These are phyloP conservation scores for Epithemia pelagica DNA, from an alignment of 108 stramenopile genomes.

Conservation along the genomic window DNA sequence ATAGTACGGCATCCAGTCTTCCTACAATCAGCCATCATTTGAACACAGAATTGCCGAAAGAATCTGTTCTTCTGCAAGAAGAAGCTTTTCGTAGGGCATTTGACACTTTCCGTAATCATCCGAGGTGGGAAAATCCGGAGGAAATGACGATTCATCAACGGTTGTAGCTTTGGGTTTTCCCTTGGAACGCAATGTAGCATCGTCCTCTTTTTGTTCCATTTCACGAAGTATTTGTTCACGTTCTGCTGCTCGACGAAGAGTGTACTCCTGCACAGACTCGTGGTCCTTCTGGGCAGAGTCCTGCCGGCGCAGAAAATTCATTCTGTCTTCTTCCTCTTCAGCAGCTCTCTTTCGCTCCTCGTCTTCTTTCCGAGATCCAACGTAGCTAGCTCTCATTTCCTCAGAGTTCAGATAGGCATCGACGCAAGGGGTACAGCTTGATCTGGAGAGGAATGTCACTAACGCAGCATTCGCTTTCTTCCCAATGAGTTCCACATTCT, in stretches of 20 bases:
- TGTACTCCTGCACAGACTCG: slow-evolving; percentile 51
- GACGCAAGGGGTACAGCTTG: slow-evolving; percentile 67
- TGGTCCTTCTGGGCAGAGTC: slow-evolving; percentile 12
- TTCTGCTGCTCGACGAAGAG: slow-evolving; percentile 68
- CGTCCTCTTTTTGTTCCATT: slow-evolving; percentile 25
- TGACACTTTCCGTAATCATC: not conserved
- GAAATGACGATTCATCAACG: not conserved
- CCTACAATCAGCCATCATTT: too few relatives aligned
- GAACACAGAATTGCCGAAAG: not conserved
- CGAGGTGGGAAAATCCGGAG: not conserved
- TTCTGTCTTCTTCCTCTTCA: not conserved
- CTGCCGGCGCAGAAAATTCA: not conserved
- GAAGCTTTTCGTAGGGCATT: not conserved
- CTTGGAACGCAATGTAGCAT: not conserved
- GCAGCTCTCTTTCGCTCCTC: slow-evolving; percentile 17
- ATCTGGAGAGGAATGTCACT: slow-evolving; percentile 49
- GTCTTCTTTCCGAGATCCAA: slow-evolving; percentile 53
- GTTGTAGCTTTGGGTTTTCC: not conserved
- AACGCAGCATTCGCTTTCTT: slow-evolving; percentile 73
- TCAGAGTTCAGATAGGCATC: slow-evolving; percentile 53
- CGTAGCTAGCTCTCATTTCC: slow-evolving; percentile 70
- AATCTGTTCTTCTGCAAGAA: not conserved
- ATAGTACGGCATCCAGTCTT: too few relatives aligned
- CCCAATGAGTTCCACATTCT: slow-evolving; percentile 65
- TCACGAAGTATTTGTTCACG: slow-evolving; percentile 54